These are phyloP conservation scores for Coemansia sp. DNA, from an alignment of 192 early-diverging fungal species.

Conservation along the genomic window DNA sequence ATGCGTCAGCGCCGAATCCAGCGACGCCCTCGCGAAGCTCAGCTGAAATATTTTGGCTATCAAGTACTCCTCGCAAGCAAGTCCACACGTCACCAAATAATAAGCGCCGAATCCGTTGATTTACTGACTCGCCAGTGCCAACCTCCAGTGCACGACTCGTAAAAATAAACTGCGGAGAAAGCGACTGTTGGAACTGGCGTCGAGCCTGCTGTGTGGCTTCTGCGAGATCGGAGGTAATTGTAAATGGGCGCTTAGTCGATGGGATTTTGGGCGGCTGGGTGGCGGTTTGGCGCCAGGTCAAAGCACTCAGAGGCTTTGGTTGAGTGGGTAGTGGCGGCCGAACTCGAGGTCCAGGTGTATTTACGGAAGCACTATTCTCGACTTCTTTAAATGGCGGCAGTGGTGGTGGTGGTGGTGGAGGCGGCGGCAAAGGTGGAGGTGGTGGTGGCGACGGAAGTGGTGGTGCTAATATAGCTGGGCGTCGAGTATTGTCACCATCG, in stretches of 20 bases:
- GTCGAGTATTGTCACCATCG: neutral
- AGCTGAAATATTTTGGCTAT: neutral
- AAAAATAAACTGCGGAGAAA: slow-evolving; percentile 4
- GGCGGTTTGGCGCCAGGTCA: slow-evolving; percentile 4
- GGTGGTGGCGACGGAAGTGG: slow-evolving; percentile 3
- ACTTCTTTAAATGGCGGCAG: neutral
- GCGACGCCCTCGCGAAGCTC: slow-evolving; percentile 14
- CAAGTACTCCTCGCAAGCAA: slow-evolving; percentile 6
- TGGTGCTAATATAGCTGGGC: neutral
- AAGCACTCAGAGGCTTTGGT: neutral
- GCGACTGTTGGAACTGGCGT: slow-evolving; percentile 14
- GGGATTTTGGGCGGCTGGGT: slow-evolving; percentile 4
- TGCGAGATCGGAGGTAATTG: slow-evolving; percentile 5
- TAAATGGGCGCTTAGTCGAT: slow-evolving; percentile 17
- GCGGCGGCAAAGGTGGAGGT: slow-evolving; percentile 12
- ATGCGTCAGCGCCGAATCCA: slow-evolving; percentile 28
- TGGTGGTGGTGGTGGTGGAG: neutral
- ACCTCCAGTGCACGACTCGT: neutral
- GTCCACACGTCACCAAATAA: slow-evolving; percentile 17
- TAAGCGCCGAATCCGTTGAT: slow-evolving; percentile 2
- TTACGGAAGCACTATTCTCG: neutral
- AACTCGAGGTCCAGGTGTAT: neutral
- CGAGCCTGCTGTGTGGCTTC: slow-evolving; percentile 2
- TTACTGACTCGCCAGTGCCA: neutral
- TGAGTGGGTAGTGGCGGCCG: slow-evolving; percentile 7